Evolutionary conservation across 345 rosid species (phyloP).

Genomic region (Syzygium oleosum): DNA sequence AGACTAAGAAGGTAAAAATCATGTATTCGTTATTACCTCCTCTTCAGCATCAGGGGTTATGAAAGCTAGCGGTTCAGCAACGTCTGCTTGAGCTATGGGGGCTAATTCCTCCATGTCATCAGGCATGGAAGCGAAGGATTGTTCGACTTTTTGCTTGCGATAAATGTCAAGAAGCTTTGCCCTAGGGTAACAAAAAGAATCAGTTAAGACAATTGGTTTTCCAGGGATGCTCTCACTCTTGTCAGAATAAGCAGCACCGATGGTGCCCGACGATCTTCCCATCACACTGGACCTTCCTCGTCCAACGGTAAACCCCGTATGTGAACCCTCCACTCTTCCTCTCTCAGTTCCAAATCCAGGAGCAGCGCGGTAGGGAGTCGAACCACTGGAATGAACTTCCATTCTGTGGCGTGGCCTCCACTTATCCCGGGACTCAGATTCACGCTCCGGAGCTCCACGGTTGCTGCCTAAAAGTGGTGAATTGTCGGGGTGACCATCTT

Average conservation of each 20-base stretch:
- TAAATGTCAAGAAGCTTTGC: constrained; percentile 73
- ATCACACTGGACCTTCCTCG: constrained; percentile 55
- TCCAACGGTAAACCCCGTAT: constrained; percentile 58
- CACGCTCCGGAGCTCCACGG: constrained; percentile 55
- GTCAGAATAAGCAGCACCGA: constrained; percentile 13
- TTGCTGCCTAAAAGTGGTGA: constrained; percentile 28
- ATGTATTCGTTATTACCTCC: constrained; percentile 34
- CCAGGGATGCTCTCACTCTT: constrained; percentile 32
- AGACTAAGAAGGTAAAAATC: neutral
- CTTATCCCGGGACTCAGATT: constrained; percentile 78
- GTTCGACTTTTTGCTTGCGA: constrained; percentile 31
- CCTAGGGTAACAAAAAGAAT: constrained; percentile 56
- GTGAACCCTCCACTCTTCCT: constrained; percentile 57
- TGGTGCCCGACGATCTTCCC: constrained; percentile 25
- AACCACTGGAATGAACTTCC: constrained; percentile 53
- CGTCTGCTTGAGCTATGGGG: constrained; percentile 29
- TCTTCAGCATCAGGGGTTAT: constrained; percentile 65
- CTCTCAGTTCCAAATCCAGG: constrained; percentile 78
- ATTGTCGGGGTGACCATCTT: constrained; percentile 48
- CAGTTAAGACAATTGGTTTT: constrained; percentile 16
- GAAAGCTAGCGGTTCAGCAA: constrained; percentile 63
- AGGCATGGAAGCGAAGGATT: constrained; percentile 29
- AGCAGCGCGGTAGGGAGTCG: constrained; percentile 59
- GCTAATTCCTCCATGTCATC: constrained; percentile 45
- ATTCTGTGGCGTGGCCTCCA: constrained; percentile 97